Evolutionary conservation across 2,329 filamentous ascomycete genomes (phyloP), one percentile per base, ranked within the genome.

Genomic region (Rosellinia necatrix): DNA sequence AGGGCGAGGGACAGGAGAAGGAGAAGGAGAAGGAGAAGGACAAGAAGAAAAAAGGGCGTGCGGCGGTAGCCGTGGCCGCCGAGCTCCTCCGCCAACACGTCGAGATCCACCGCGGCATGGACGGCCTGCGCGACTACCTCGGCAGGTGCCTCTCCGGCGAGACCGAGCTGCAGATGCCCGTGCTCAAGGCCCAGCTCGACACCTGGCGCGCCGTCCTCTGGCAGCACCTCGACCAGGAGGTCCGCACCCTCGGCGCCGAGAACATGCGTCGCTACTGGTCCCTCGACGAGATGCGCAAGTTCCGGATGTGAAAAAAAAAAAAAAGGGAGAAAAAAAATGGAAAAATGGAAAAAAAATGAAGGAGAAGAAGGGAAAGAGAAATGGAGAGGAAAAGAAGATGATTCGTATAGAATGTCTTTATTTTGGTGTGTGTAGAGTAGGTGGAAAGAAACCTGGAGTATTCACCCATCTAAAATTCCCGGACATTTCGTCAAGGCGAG

Each of bases 221-320:
- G 89, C 77, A 76, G 67, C 92, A 96, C 78, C 75, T 96, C 58
- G 90, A 94, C 66, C 87, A 92, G 65, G 92, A 96, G 78, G 91
- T 96, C 6, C 76, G 79, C 71, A 83, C 89, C 63, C 72, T 96
- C 27, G 84, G 87, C 2, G 91, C 91, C 40, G 89, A 94, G 72
- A 96, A 93, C 70, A 96, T 96, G 92, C 81, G 90, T 64, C 84
- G 79, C 72, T 92, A 89, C 72, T 96, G 90, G 90, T 88, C 79
- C 0, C 64, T 85, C 58, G 84, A 90, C 42, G 92, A 96, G 78
- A 86, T 96, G 72, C 77, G 74, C 70, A 74, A 75, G 48, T 80
- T 94, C 75, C 85, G 83, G 1, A 90, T 92, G 76, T 92, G 29
- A 48, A 53, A 32, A 17, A 5, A 15, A 29, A 2, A 40, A 40